Evolutionary conservation across 768 basidiomycete species (phyloP).

Genomic region (Trametes gibbosa): DNA sequence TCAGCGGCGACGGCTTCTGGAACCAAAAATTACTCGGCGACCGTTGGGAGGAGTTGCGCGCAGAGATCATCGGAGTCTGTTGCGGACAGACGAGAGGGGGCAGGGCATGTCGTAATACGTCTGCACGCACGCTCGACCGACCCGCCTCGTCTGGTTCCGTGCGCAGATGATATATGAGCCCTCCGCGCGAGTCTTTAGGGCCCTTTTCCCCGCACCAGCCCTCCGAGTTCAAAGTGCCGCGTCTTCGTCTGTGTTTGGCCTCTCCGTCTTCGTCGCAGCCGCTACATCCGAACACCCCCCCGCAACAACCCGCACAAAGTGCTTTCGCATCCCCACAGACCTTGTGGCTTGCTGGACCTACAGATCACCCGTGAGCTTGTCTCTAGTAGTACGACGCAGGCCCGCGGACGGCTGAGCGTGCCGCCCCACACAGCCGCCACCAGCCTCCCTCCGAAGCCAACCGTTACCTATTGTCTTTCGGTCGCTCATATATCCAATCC

Average conservation of each 20-base stretch:
- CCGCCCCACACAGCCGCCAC: constrained; percentile 4
- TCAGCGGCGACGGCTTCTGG: constrained; percentile 20
- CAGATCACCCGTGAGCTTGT: constrained; percentile 10
- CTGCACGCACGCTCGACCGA: constrained; percentile 14
- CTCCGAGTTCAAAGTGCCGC: background rate
- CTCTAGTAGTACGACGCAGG: background rate
- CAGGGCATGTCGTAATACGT: constrained; percentile 19
- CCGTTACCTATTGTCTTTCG: background rate
- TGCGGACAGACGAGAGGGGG: constrained; percentile 9
- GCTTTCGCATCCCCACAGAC: background rate
- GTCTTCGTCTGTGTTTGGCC: background rate
- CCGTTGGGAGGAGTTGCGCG: constrained; percentile 14
- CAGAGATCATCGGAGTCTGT: constrained; percentile 20
- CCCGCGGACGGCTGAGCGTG: constrained; percentile 10
- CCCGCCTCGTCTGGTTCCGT: constrained; percentile 16
- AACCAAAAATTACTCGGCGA: constrained; percentile 18
- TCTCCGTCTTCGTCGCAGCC: background rate
- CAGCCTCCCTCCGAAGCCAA: background rate
- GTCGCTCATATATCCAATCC: background rate
- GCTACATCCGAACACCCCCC: background rate
- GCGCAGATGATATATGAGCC: constrained; percentile 18
- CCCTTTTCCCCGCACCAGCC: constrained; percentile 12
- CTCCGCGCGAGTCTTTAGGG: background rate
- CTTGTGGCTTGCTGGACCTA: background rate
- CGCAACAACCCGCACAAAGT: background rate